phyloP scores from a whole-genome alignment of 2,329 filamentous ascomycete genomes.

The Sphaerostilbella broomeana region DNA sequence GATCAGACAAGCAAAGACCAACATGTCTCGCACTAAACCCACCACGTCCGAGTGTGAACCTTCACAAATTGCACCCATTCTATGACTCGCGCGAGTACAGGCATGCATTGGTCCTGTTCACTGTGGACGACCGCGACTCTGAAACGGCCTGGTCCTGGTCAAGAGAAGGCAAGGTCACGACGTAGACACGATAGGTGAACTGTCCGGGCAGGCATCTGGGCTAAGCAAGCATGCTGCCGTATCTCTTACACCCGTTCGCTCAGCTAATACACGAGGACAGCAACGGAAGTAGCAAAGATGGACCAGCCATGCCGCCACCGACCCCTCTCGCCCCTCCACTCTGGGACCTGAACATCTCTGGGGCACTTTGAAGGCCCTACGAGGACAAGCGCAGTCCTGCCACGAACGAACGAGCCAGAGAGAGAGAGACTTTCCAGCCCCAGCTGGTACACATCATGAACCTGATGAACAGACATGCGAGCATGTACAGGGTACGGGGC shows the following conservation, averaged over 20 bases:
- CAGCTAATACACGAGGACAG: constrained; percentile 10
- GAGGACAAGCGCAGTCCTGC: too few relatives aligned
- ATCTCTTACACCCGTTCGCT: constrained; percentile 12
- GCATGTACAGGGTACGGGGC: background rate
- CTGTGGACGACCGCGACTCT: too few relatives aligned
- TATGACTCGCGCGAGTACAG: too few relatives aligned
- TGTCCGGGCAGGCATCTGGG: too few relatives aligned
- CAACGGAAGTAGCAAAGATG: constrained; percentile 4
- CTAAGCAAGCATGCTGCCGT: constrained; percentile 13
- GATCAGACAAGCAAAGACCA: too few relatives aligned
- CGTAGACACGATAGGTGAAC: constrained; percentile 11
- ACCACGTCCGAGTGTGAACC: too few relatives aligned
- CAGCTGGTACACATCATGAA: constrained; percentile 4
- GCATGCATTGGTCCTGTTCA: too few relatives aligned
- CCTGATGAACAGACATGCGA: background rate
- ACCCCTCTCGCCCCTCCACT: constrained; percentile 9
- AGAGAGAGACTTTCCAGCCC: background rate
- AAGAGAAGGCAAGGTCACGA: constrained; percentile 10
- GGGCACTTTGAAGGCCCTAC: constrained; percentile 4
- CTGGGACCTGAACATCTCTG: constrained; percentile 6
- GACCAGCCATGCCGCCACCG: constrained; percentile 11
- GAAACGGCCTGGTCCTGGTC: constrained; percentile 13
- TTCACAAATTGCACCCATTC: too few relatives aligned
- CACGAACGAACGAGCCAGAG: constrained; percentile 3
- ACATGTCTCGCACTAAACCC: too few relatives aligned